Conservation (phyloP, 169 alveolate genomes). For the Cryptosporidium baileyi region DNA sequence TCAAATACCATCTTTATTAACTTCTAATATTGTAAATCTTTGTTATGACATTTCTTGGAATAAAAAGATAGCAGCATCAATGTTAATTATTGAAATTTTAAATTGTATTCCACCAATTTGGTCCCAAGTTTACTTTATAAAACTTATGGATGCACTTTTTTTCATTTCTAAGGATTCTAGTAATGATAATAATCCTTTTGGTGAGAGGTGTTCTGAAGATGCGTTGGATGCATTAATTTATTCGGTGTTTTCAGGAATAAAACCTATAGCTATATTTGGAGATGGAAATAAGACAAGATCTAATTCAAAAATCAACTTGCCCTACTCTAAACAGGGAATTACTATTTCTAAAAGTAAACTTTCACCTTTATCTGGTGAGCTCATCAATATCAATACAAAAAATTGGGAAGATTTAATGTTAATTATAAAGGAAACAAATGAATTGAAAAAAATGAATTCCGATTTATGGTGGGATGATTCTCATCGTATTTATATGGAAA, state of each 20-base stretch:
- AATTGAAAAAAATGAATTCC: background rate
- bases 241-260: conserved; percentile 44
- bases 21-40: conserved; percentile 22
- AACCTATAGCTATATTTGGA: conserved; percentile 11
- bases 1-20: conserved; percentile 35
- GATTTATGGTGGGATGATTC: conserved; percentile 34
- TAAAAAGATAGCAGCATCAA: conserved; percentile 34
- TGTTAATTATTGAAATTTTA: conserved; percentile 29
- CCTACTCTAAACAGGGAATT: background rate
- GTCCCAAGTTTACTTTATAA: conserved; percentile 27
- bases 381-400: background rate
- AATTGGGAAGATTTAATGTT: conserved; percentile 46
- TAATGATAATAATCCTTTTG: conserved; percentile 6
- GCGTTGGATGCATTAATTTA: conserved; percentile 41
- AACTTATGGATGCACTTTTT: conserved; percentile 45
- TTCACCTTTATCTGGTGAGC: conserved; percentile 39
- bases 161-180: conserved; percentile 64
- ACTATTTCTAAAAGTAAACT: conserved; percentile 15
- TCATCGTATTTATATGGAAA: conserved; percentile 54
- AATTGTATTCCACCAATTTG: conserved; percentile 51
- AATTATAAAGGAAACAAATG: conserved; percentile 11
- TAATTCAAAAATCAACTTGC: background rate
- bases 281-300: background rate
- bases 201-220: conserved; percentile 63
- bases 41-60: conserved; percentile 32